Base-by-base conservation (phyloP, 2,329 filamentous ascomycete genomes). In the Dactylellina leptospora region DNA sequence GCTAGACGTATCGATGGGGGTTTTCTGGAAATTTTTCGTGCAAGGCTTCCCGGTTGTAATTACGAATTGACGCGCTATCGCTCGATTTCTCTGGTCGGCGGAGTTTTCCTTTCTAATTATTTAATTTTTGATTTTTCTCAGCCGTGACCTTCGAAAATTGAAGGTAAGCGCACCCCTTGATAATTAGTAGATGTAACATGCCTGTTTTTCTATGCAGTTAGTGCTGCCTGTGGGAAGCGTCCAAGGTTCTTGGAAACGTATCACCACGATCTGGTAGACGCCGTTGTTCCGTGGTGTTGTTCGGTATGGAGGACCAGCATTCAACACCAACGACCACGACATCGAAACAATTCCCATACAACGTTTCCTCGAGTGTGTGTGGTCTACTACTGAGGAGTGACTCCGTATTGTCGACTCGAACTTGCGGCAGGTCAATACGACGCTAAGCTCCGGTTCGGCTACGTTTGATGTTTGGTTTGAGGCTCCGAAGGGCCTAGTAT, bases 371-470 rank as follows among this genome's bases (percentile, higher is more conserved):
- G 55, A n/a, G 16, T 59, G 38, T 33, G 55, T 20, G 42, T 18
- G 4, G 27, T 48, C 30, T 38, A 22, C 22, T 18, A 18, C 16
- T 16, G 18, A 18, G 40, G 47, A 25, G 1, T 38, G 30, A 2
- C 23, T 50, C 42, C 51, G 50, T 58, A 40, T 30, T 30, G 9
- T 13, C 30, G 47, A 30, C 25, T n/a, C 45, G 45, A 38, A 61
- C 44, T 16, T 27, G 33, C 38, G 42, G 44, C 44, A 58, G 44
- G 10, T 51, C 23, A 56, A 56, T 33, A 50, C 60, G 61, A 47
- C n/a, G 27, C 22, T 66, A 47, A 48, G 42, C 42, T 58, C 61
- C 61, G 40, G 30, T 20, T 64, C 61, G 61, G 61, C 61, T 64
- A 64, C 42, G 51, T 56, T 64, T 56, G 40, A 51, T 33, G 18